Percentiles rank a stretch among this genome's conserved stretches.
Evolutionary conservation across 768 basidiomycete genomes (phyloP).

Genomic region (Russula ochroleuca): DNA sequence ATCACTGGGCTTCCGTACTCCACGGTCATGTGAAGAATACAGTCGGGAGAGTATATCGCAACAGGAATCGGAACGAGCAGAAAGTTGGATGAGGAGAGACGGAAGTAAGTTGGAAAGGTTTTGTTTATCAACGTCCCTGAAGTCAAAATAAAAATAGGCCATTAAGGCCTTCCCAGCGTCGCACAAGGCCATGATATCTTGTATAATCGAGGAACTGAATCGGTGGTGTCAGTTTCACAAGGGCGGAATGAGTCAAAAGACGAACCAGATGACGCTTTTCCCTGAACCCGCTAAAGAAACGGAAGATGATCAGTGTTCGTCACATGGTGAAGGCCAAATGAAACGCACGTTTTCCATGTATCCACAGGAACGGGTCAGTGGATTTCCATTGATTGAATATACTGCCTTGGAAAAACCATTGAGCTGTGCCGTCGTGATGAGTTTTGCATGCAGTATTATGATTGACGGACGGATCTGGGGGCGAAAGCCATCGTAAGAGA

Average conservation of each 20-base stretch:
- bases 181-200: slow-evolving; percentile 1
- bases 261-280: slow-evolving; percentile 14
- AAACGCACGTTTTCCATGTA: too few relatives aligned
- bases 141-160: slow-evolving; percentile 13
- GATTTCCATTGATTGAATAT: too few relatives aligned
- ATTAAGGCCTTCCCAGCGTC: neutral
- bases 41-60: neutral
- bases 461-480: too few relatives aligned
- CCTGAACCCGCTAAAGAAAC: slow-evolving; percentile 3
- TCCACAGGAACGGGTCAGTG: too few relatives aligned
- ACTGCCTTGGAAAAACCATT: too few relatives aligned
- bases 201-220: slow-evolving; percentile 3
- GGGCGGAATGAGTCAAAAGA: neutral
- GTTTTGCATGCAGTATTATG: too few relatives aligned
- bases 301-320: neutral
- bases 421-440: too few relatives aligned
- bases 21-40: neutral
- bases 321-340: too few relatives aligned
- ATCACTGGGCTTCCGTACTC: neutral
- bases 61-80: neutral
- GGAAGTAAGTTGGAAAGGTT: slow-evolving; percentile 1
- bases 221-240: neutral
- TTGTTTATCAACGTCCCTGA: slow-evolving; percentile 4
- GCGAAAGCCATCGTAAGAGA: too few relatives aligned
- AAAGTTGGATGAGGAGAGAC: slow-evolving; percentile 11